These are phyloP conservation scores for Erodium trifolium DNA, from an alignment of 441 rosid genomes.

Conservation along the genomic window DNA sequence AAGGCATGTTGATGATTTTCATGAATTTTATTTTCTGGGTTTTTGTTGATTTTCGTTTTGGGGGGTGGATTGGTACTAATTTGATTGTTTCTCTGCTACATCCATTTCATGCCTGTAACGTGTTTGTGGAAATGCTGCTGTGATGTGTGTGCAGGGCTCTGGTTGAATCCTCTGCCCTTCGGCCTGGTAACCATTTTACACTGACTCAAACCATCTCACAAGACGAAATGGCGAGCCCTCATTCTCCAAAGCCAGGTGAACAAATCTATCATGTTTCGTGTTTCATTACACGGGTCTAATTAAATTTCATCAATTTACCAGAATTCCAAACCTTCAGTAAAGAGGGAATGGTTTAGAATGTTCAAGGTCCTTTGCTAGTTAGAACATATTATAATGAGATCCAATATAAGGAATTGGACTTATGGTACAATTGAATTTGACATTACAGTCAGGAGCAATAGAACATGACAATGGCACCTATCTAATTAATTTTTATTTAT, in stretches of 20 bases:
- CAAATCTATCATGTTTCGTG: not conserved
- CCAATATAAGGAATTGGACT: not conserved
- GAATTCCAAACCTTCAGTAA: not conserved
- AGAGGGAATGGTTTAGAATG: not conserved
- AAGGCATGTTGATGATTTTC: not conserved
- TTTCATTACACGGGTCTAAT: not conserved
- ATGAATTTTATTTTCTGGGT: not conserved
- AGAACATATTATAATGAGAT: no score
- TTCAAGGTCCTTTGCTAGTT: not conserved
- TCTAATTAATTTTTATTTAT: constrained; percentile 10
- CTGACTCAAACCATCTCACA: not conserved
- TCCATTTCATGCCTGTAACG: not conserved
- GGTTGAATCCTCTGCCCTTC: constrained; percentile 31
- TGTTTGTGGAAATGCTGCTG: not conserved
- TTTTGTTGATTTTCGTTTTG: not conserved
- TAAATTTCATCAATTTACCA: not conserved
- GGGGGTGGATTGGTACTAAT: not conserved
- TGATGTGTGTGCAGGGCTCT: constrained; percentile 35
- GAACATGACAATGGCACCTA: not conserved
- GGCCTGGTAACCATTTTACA: constrained; percentile 17
- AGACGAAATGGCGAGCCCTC: constrained; percentile 26
- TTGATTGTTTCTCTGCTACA: not conserved
- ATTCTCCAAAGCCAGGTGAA: constrained; percentile 30
- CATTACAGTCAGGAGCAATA: not conserved
- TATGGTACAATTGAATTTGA: not conserved